Conservation (phyloP, 2,329 filamentous ascomycete species). For the Grosmannia clavigera region DNA sequence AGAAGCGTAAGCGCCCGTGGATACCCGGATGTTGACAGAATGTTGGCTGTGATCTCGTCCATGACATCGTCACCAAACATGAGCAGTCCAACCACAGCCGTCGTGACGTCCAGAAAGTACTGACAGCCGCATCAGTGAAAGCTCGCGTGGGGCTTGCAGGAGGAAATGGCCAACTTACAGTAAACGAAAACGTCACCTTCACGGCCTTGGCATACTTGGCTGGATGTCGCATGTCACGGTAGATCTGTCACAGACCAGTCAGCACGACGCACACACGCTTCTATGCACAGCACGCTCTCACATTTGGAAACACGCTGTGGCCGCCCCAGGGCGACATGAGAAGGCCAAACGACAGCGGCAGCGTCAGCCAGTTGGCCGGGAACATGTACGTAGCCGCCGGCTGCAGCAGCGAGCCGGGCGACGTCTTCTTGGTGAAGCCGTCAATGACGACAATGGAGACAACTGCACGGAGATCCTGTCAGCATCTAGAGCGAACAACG, state of each 20-base stretch:
- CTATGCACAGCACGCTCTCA: slow-evolving; percentile 16
- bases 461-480: slow-evolving; percentile 37
- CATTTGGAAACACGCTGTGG: slow-evolving; percentile 67
- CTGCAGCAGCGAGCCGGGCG: slow-evolving; percentile 71
- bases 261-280: not conserved
- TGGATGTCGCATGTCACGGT: slow-evolving; percentile 57
- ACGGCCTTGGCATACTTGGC: slow-evolving; percentile 53
- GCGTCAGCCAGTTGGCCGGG: slow-evolving; percentile 71
- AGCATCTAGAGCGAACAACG: not conserved
- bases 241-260: slow-evolving; percentile 28
- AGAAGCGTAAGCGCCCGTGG: slow-evolving; percentile 61
- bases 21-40: slow-evolving; percentile 64
- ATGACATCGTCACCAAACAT: slow-evolving; percentile 91
- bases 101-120: slow-evolving; percentile 69
- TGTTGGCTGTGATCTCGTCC: slow-evolving; percentile 85
- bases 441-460: slow-evolving; percentile 74
- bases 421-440: slow-evolving; percentile 68
- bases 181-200: slow-evolving; percentile 17
- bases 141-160: not conserved
- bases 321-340: slow-evolving; percentile 66
- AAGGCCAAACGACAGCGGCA: slow-evolving; percentile 80
- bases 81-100: slow-evolving; percentile 72
- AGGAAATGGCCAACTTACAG: slow-evolving; percentile 17
- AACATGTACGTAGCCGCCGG: slow-evolving; percentile 72
- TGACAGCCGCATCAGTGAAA: slow-evolving; percentile 17